Percentiles rank a stretch among this genome's conserved stretches.
Evolutionary conservation across 1,284 basidiomycete species (phyloP).

Genomic region (Marasmius fiardii): DNA sequence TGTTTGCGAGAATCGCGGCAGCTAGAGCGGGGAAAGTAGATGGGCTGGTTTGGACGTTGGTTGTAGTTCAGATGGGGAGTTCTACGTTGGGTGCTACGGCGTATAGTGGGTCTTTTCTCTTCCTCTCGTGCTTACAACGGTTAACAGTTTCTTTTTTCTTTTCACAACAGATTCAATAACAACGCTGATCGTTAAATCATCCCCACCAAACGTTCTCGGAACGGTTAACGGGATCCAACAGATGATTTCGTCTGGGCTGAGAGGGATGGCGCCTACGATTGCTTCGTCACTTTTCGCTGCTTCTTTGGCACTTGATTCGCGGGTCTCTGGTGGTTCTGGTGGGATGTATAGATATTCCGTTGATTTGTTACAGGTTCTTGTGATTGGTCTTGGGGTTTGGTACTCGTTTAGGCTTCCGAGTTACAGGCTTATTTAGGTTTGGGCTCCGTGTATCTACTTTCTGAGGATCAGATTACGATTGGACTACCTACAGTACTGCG

Average conservation of each 20-base stretch:
- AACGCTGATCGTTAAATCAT: slow-evolving; percentile 6
- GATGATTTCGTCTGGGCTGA: slow-evolving; percentile 14
- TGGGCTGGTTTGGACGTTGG: not conserved
- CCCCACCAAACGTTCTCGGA: slow-evolving; percentile 15
- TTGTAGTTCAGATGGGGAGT: not conserved
- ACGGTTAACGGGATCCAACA: slow-evolving; percentile 20
- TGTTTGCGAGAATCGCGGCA: not conserved
- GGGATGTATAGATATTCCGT: not conserved
- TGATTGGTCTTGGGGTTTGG: slow-evolving; percentile 2
- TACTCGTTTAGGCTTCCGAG: slow-evolving; percentile 7
- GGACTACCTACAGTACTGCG: no score
- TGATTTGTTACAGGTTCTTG: slow-evolving; percentile 4
- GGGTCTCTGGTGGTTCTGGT: slow-evolving; percentile 2
- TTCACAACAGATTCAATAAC: slow-evolving; percentile 4
- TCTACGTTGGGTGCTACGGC: not conserved
- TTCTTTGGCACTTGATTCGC: slow-evolving; percentile 8
- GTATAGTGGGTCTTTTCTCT: slow-evolving; percentile 8
- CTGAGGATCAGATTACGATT: no score
- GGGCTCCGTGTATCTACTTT: no score
- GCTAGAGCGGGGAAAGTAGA: not conserved
- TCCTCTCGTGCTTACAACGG: no score
- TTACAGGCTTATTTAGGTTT: not conserved
- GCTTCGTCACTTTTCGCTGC: slow-evolving; percentile 8
- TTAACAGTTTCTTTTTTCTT: not conserved
- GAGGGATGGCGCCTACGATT: slow-evolving; percentile 9